Evolutionary conservation across 345 rosid genomes (phyloP), one percentile per base, ranked within the genome.

Genomic region (Salix arbutifolia): DNA sequence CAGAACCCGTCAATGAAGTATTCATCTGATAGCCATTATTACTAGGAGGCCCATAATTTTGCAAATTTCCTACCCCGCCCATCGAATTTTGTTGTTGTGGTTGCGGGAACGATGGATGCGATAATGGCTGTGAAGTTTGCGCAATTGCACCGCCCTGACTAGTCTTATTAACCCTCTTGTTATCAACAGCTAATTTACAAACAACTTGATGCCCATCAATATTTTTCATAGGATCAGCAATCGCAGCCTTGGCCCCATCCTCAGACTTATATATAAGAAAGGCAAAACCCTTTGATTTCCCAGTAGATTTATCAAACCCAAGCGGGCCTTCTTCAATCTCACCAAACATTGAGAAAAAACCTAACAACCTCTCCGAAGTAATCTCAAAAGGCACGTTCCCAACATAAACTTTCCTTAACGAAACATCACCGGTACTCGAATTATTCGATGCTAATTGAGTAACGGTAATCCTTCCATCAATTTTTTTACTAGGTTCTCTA

Each of bases 271-370:
- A 86, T 17, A 86, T 84, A 46, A 86, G 78, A 66, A 86, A 78
- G 14, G 87, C 86, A 71, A 82, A 86, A 14, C 89, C 89, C 62
- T 77, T 80, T 1, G 87, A 74, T 61, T 84, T 84, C 65, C 87
- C 89, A 0, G 86, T 76, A n/a, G 72, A 61, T 69, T 78, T 82
- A 79, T 86, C 87, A 77, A 84, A 84, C 80, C 89, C 89, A 25
- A 86, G 38, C 2, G 89, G 89, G 6, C 89, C 89, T 60, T 82
- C 87, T 76, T 86, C 89, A 61, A 86, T 77, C 75, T 86, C 87
- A 1, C 89, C 89, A 69, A 40, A 86, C 53, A 40, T 28, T 42
- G 58, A 44, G 66, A 86, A 86, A 40, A 74, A 78, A 13, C 69
- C 77, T n/a, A 82, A 72, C 81, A 86, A 70, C 65, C 81, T 80